A percentile compares a stretch with the other conserved stretches of the same genome.
These are phyloP conservation scores for Trichocladium uniseriatum DNA, from an alignment of 495 filamentous ascomycete species.

Conservation along the genomic window DNA sequence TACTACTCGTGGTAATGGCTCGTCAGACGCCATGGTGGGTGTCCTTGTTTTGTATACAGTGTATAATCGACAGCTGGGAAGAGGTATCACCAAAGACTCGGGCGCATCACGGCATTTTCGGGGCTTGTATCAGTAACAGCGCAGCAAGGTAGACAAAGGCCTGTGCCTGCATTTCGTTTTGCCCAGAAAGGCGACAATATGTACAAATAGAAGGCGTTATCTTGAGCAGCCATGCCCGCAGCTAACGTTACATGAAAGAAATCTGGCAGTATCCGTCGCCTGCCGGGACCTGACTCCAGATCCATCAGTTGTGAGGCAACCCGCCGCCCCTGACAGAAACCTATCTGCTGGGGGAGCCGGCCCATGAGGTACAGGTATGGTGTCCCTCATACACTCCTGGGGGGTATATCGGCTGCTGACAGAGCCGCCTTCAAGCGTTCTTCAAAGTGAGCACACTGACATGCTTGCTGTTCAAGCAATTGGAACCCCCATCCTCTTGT, in stretches of 20 bases:
- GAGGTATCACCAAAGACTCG: background rate
- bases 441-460: too few relatives aligned
- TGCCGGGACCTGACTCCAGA: slow-evolving; percentile 4
- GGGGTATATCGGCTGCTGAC: too few relatives aligned
- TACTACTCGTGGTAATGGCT: slow-evolving; percentile 75
- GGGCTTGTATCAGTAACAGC: slow-evolving; percentile 6
- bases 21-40: background rate
- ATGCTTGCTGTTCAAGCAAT: too few relatives aligned
- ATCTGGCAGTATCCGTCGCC: background rate
- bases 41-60: background rate
- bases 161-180: background rate
- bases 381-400: background rate
- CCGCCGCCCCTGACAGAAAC: background rate
- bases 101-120: background rate
- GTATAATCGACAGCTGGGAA: background rate
- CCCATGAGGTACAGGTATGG: too few relatives aligned
- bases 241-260: background rate
- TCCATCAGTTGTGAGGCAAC: background rate
- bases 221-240: background rate
- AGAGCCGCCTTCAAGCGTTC: too few relatives aligned
- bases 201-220: slow-evolving; percentile 9
- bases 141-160: background rate
- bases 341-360: too few relatives aligned
- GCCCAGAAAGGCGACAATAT: background rate
- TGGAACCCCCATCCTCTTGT: too few relatives aligned